Percentiles rank a stretch among this genome's conserved stretches.
Conservation (phyloP, 768 basidiomycete genomes). For the Cyclocybe cylindracea region DNA sequence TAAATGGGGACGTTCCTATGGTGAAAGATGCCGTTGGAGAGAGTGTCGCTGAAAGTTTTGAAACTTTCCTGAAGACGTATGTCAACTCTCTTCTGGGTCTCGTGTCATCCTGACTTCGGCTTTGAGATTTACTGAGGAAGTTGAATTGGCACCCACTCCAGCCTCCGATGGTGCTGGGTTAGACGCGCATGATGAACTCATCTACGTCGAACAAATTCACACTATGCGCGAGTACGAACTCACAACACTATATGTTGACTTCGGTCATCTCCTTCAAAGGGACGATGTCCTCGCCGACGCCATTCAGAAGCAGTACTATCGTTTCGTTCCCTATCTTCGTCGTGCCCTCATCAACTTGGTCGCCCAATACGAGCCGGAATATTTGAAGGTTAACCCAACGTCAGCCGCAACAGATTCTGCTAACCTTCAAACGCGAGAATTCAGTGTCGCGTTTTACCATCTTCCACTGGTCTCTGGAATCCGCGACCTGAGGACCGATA, state of each 20-base stretch:
- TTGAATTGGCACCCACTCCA: slow-evolving; percentile 79
- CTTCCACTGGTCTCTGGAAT: slow-evolving; percentile 94
- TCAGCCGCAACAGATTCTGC: slow-evolving; percentile 85
- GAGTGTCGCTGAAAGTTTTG: slow-evolving; percentile 90
- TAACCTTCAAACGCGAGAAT: slow-evolving; percentile 90
- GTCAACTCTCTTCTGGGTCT: slow-evolving; percentile 25
- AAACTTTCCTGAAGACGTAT: slow-evolving; percentile 89
- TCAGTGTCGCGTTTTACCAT: slow-evolving; percentile 94
- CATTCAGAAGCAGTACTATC: slow-evolving; percentile 93
- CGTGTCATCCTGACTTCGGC: slow-evolving; percentile 12
- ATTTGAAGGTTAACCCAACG: slow-evolving; percentile 91
- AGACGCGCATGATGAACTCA: slow-evolving; percentile 57
- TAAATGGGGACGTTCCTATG: slow-evolving; percentile 72
- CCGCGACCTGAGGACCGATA: slow-evolving; percentile 88
- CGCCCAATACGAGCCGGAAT: slow-evolving; percentile 87
- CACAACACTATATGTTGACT: slow-evolving; percentile 97
- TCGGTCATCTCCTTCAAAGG: slow-evolving; percentile 81
- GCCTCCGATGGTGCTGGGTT: slow-evolving; percentile 69
- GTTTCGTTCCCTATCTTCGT: slow-evolving; percentile 93
- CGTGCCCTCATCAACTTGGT: slow-evolving; percentile 91
- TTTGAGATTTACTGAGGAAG: slow-evolving; percentile 78
- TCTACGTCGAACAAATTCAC: slow-evolving; percentile 93
- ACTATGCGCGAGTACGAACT: slow-evolving; percentile 94
- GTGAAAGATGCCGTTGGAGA: slow-evolving; percentile 96
- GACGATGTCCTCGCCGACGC: slow-evolving; percentile 95